Percentiles rank a stretch among this genome's conserved stretches.
Evolutionary conservation across 129 eudicot genomes (phyloP).

Genomic region (Centaurea solstitialis): DNA sequence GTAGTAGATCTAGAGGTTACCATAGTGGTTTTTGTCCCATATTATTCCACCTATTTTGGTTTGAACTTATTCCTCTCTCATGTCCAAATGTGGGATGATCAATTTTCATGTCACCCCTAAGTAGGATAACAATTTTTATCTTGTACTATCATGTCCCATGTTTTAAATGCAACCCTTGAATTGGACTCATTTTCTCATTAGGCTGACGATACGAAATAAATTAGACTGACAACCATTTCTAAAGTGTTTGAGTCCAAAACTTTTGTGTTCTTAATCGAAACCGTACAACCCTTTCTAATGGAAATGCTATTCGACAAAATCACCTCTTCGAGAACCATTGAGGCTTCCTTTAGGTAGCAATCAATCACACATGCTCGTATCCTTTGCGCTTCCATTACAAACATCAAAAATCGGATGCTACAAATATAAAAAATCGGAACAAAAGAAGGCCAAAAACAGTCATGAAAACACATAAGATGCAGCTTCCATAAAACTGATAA

Average conservation of each 20-base stretch:
- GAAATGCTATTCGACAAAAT: not conserved
- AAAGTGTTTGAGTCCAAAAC: no score
- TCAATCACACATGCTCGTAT: slow-evolving; percentile 1
- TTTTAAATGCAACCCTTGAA: not conserved
- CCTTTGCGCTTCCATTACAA: slow-evolving; percentile 8
- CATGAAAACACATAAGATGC: slow-evolving; percentile 15
- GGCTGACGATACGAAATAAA: not conserved
- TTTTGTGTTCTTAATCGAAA: not conserved
- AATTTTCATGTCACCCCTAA: no score
- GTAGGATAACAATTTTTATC: no score
- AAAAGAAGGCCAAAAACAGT: not conserved
- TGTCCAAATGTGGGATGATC: no score
- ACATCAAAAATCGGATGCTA: slow-evolving; percentile 2
- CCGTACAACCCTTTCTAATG: not conserved
- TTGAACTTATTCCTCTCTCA: no score
- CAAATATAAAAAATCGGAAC: slow-evolving; percentile 4
- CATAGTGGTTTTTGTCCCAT: no score
- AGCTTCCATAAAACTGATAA: not conserved
- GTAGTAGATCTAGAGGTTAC: no score
- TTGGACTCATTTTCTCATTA: not conserved
- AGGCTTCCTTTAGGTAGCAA: slow-evolving; percentile 12
- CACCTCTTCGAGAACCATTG: not conserved
- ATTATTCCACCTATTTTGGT: no score
- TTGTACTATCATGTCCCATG: no score
- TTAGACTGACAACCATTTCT: no score